Evolutionary conservation across 345 rosid species (phyloP), one percentile per base, ranked within the genome.

Genomic region (Salix suchowensis): DNA sequence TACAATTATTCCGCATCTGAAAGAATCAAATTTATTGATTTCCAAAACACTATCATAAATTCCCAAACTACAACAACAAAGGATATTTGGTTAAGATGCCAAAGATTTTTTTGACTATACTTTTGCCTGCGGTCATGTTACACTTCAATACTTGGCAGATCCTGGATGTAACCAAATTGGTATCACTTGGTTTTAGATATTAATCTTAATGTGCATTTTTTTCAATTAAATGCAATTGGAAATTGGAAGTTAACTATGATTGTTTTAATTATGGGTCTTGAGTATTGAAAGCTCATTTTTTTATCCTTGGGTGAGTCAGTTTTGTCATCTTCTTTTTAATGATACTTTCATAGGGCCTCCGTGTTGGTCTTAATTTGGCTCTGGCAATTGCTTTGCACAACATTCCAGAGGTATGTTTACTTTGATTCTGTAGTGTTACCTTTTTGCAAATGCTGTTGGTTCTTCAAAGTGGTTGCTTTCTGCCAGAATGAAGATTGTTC

Each of bases 371-470:
- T 75, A 96, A 96, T 85, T 86, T 93, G 84, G 99, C 99, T 52
- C 76, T 96, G 80, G 98, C 99, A 79, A 96, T 96, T 73, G 98
- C 99, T 75, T 86, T 96, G 89, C 99, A 93, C 81, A 96, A 96
- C 89, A 92, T 96, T 82, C 99, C 99, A 1, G 97, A 96, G 98
- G 99, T 96, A 87, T 71, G 61, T 24, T 65, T 72, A 74, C 72
- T 83, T 67, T 40, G 64, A 82, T 78, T 71, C 67, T 46, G 15
- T n/a, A 14, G 11, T 18, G 21, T 52, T 21, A 19, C 26, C 46
- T 23, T 48, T 68, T 55, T 55, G 28, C n/a, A 26, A 18, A 28
- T n/a, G 67, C 36, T 34, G 5, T 74, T 28, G 15, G 39, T 40
- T 28, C 24, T 24, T 11, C 26, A 46, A 48, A 34, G 62, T 67